Evolutionary conservation across 305 asterid genomes (phyloP).

Genomic region (Solanum hybrid): DNA sequence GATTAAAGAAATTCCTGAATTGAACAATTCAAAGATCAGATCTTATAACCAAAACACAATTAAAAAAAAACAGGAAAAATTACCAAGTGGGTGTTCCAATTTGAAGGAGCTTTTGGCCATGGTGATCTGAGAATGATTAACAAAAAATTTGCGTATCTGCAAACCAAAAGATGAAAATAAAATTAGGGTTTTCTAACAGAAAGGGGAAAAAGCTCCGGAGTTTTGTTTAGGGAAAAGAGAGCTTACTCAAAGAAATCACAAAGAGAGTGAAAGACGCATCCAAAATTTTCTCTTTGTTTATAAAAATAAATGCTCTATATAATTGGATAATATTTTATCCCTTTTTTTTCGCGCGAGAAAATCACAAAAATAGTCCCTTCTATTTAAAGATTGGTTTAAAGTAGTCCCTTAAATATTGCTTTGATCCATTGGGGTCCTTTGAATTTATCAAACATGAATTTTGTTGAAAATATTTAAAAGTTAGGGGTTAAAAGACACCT

Average conservation of each 20-base stretch:
- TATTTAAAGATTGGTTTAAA: background rate
- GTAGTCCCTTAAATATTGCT: background rate
- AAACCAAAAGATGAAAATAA: background rate
- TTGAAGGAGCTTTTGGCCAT: slow-evolving; percentile 88
- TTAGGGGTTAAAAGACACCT: too few relatives aligned
- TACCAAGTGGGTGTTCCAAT: slow-evolving; percentile 89
- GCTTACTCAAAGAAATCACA: slow-evolving; percentile 5
- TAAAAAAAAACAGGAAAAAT: background rate
- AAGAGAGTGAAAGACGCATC: background rate
- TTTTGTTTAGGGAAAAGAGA: background rate
- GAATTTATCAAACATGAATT: background rate
- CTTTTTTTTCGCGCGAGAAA: background rate
- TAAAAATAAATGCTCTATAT: background rate
- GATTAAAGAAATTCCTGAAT: background rate
- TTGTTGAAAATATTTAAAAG: too few relatives aligned
- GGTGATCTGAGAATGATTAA: slow-evolving; percentile 17
- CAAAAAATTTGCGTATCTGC: slow-evolving; percentile 2
- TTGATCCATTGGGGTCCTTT: background rate
- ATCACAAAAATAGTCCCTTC: background rate
- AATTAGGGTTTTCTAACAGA: slow-evolving; percentile 17
- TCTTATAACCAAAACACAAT: background rate
- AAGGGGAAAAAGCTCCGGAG: background rate
- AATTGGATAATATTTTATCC: background rate
- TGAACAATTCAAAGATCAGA: background rate
- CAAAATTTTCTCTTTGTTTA: background rate